Conservation (phyloP, 306 rosid species). For the Acmispon strigosus region DNA sequence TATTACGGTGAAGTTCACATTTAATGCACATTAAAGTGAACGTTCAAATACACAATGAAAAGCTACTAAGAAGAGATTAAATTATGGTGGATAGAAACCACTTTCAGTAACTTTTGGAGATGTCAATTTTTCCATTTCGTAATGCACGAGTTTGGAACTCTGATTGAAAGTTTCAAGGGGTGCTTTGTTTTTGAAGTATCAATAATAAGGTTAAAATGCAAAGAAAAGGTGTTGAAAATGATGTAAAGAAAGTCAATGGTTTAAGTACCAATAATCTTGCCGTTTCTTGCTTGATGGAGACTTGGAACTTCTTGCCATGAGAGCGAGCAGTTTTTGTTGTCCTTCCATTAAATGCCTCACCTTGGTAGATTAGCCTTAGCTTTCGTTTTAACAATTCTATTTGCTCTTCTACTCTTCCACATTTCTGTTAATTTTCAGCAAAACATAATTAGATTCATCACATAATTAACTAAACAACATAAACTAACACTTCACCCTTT, state of each 20-base stretch:
- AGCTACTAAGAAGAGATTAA: no score
- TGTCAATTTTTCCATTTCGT: no score
- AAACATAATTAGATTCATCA: constrained; percentile 1
- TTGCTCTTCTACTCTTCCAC: constrained; percentile 78
- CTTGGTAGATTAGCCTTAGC: constrained; percentile 64
- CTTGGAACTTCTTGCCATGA: constrained; percentile 86
- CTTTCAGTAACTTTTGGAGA: no score
- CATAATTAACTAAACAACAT: background rate
- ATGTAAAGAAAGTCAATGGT: background rate
- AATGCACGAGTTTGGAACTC: no score
- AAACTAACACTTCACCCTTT: no score
- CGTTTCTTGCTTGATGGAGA: constrained; percentile 85
- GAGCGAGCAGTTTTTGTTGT: constrained; percentile 87
- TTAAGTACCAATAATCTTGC: constrained; percentile 75
- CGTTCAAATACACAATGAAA: no score
- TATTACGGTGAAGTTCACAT: no score
- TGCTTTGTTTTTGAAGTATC: no score
- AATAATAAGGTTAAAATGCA: background rate
- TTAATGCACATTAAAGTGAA: no score
- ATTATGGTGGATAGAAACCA: no score
- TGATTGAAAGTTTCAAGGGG: background rate
- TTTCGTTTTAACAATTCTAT: constrained; percentile 71
- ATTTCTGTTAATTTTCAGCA: constrained; percentile 37
- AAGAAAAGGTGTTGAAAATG: background rate
- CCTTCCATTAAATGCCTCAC: constrained; percentile 83